Base-by-base conservation (phyloP, 371 early-diverging fungal species). In the Mortierella sp. region DNA sequence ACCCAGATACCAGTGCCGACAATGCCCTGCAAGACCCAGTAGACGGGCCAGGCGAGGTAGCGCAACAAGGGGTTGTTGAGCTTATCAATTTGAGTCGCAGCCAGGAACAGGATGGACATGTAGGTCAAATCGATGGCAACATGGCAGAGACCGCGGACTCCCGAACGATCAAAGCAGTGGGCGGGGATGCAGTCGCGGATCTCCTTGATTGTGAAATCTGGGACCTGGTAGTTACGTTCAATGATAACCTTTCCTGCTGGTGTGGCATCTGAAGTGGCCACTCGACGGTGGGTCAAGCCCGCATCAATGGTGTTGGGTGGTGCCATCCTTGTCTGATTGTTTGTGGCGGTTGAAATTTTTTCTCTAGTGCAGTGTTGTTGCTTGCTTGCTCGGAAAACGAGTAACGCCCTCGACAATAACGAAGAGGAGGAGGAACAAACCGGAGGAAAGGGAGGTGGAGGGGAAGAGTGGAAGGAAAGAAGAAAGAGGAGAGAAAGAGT, bases 1-100 rank as follows among this genome's bases (percentile, higher is more conserved):
- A 94, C 93, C 96, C 96, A 95, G 55, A 93, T 55, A 43, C 96
- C 96, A 23, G 94, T 94, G 67, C 87, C 84, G 26, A 94, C 90
- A 47, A 91, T 82, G 52, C 95, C 95, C 81, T 93, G 93, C 39
- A 81, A 72, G 45, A 89, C 71, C 93, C 94, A 93, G 86, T 93
- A 95, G 24, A 80, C 41, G 4, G 87, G 82, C 96, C 96, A 95
- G 0, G 89, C 83, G 13, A 84, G 70, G 45, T 67, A 74, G 18
- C 87, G 86, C 54, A 85, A 67, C 46, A 71, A 43, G 5, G 73
- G 52, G 19, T 83, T 82, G 43, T 85, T 82, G 24, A 82, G 49
- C 62, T 79, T 71, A 72, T 91, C 87, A 54, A 95, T 93, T 61
- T 84, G 83, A 24, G 87, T 82, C 5, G 95, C 95, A 55, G 81